These are phyloP conservation scores for Anisogramma anomala DNA, from an alignment of 2,329 filamentous ascomycete species.

Conservation along the genomic window DNA sequence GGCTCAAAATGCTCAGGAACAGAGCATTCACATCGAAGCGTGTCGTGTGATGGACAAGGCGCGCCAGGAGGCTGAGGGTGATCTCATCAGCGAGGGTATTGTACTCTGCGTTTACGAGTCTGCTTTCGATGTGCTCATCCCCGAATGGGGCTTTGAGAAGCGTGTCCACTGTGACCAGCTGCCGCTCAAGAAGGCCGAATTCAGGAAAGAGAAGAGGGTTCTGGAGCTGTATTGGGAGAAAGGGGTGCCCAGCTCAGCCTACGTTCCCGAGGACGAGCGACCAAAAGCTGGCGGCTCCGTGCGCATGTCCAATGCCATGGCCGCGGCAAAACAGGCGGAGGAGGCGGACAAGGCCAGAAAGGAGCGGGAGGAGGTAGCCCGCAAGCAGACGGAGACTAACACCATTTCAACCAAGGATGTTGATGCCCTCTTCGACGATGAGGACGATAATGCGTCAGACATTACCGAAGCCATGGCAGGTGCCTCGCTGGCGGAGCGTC, in stretches of 20 bases:
- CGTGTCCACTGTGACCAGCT: constrained; percentile 97
- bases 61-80: constrained; percentile 73
- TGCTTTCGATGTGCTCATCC: constrained; percentile 94
- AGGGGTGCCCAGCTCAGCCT: constrained; percentile 90
- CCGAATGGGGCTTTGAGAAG: constrained; percentile 98
- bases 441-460: constrained; percentile 78
- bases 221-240: constrained; percentile 99
- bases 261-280: constrained; percentile 91
- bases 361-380: constrained; percentile 81
- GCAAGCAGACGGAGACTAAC: constrained; percentile 87
- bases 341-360: constrained; percentile 69
- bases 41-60: constrained; percentile 93
- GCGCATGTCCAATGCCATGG: constrained; percentile 62
- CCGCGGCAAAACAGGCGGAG: constrained; percentile 69
- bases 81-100: constrained; percentile 90
- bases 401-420: constrained; percentile 89
- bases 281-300: constrained; percentile 70
- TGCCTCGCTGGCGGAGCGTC: constrained; percentile 77
- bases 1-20: constrained; percentile 91
- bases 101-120: constrained; percentile 97
- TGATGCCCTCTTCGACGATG: constrained; percentile 91
- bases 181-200: constrained; percentile 97
- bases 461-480: constrained; percentile 85
- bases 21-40: constrained; percentile 96
- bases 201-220: constrained; percentile 87